Evolutionary conservation across 768 basidiomycete species (phyloP), one percentile per base, ranked within the genome.

Genomic region (Lactifluus subvellereus): DNA sequence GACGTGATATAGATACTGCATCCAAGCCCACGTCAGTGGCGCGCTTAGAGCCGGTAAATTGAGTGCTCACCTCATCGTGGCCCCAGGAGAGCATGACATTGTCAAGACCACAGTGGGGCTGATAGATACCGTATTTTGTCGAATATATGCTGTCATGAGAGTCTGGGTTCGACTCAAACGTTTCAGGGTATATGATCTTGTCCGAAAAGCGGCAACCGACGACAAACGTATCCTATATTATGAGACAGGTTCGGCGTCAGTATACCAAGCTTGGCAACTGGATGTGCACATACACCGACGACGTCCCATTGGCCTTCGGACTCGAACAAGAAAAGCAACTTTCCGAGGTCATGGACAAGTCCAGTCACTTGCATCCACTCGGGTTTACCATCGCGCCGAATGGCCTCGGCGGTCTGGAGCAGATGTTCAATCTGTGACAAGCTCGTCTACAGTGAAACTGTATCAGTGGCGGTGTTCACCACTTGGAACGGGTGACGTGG

Each of bases 291-390:
- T 74, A 89, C 89, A 54, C 93, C 94, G 32, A 96, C 94, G 54
- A 95, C 93, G 66, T 94, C 93, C 94, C 94, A 96, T 75, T 95
- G 93, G 6, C 93, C 93, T 71, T 91, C 79, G 2, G 90, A 89
- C 33, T 86, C 89, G 71, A 92, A 93, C 66, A 95, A 80, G 72
- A 86, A 83, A 14, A 95, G 75, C 5, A 96, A 80, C 72, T 96
- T 96, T 58, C 94, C 94, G 52, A 95, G 83, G 73, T 95, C 93
- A 69, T 95, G 93, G 45, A 94, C 81, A 20, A 94, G 82, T 3
- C 92, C 92, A 35, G 89, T 84, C 60, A 92, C 82, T 77, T 92
- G 90, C 91, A 93, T 92, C 91, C 91, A 93, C 66, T 94, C 91
- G 0, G 91, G 91, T 71, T 91, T 90, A 0, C 89, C 91, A 65